Evolutionary conservation across 1,139 yeast species (phyloP), one percentile per base, ranked within the genome.

Genomic region (Scheffersomyces cryptocercus): DNA sequence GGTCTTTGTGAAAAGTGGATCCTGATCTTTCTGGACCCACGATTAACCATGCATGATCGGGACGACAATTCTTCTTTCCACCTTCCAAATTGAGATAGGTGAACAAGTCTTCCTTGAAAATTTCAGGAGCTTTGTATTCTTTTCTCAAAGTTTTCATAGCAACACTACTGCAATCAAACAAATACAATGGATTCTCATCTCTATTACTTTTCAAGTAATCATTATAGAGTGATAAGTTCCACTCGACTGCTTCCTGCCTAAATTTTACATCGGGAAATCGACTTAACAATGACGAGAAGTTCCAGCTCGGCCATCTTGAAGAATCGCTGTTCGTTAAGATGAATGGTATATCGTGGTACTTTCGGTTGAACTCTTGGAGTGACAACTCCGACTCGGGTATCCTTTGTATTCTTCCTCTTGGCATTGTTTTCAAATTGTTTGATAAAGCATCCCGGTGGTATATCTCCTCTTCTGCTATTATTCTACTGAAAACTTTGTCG

Each of bases 1-100:
- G 97, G 58, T 90, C 97, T 55, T 90, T 89, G 62, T 90, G 97
- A 63, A 89, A 90, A 0, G 95, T 86, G 0, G 95, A 87, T 0
- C 97, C 97, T 13, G 90, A 82, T 40, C 95, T 65, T 24, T 68
- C 71, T 1, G 95, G 89, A 0, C 97, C 97, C 12, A 87, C 77
- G 37, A 90, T 90, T 32, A 90, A 70, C 97, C 97, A 90, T 9
- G 95, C 81, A 61, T 86, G 86, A 62, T 90, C 96, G 0, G 97
- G 97, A 42, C 97, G 75, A 51, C 87, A 84, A 37, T 70, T 46
- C 47, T 57, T 41, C 28, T 47, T 44, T 14, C 37, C 29, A 46
- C 67, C 56, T 45, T 73, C 59, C 50, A 78, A 67, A 47, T 73
- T 61, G 53, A 79, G 69, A 12, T 69, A 55, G 35, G 65, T 68